These are phyloP conservation scores for Physcomitrium patens DNA, from an alignment of 225 moss, liverwort and hornwort species.

Conservation along the genomic window DNA sequence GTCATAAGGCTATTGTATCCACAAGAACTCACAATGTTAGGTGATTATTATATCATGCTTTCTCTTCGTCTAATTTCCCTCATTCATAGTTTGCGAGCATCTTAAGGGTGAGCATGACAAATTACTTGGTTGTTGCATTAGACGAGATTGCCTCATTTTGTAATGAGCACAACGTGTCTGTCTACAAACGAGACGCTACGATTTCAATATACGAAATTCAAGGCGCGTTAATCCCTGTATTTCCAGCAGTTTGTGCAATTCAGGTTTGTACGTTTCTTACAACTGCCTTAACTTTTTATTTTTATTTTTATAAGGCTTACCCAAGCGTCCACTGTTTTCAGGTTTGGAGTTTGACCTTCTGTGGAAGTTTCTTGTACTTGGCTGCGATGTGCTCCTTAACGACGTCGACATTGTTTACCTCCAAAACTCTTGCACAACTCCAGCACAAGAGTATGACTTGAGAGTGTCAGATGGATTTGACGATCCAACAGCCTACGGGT, in stretches of 20 bases:
- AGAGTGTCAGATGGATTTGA: conserved; percentile 86
- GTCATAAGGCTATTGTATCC: too few relatives aligned
- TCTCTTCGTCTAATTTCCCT: conserved; percentile 10
- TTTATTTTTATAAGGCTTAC: neutral
- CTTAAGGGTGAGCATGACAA: conserved; percentile 69
- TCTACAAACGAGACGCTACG: conserved; percentile 84
- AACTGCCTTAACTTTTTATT: too few relatives aligned
- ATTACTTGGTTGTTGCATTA: conserved; percentile 86
- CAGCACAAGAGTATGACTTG: conserved; percentile 78
- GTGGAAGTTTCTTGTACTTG: conserved; percentile 84
- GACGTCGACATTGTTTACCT: conserved; percentile 92
- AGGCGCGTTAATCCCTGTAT: conserved; percentile 25
- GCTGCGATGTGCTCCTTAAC: conserved; percentile 84
- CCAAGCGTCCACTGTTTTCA: conserved; percentile 30
- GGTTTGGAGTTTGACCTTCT: conserved; percentile 90
- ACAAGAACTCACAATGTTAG: too few relatives aligned
- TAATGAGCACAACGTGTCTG: conserved; percentile 60
- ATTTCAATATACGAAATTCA: conserved; percentile 67
- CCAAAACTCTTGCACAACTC: conserved; percentile 75
- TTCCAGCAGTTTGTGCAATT: neutral
- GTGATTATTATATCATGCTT: neutral
- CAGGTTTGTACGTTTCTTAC: neutral
- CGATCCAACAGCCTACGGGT: conserved; percentile 82
- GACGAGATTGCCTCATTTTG: conserved; percentile 82
- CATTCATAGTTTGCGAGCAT: conserved; percentile 90